Percentiles rank a stretch among this genome's conserved stretches.
Evolutionary conservation across 2,329 filamentous ascomycete genomes (phyloP).

Genomic region (Aspergillus hiratsukae): DNA sequence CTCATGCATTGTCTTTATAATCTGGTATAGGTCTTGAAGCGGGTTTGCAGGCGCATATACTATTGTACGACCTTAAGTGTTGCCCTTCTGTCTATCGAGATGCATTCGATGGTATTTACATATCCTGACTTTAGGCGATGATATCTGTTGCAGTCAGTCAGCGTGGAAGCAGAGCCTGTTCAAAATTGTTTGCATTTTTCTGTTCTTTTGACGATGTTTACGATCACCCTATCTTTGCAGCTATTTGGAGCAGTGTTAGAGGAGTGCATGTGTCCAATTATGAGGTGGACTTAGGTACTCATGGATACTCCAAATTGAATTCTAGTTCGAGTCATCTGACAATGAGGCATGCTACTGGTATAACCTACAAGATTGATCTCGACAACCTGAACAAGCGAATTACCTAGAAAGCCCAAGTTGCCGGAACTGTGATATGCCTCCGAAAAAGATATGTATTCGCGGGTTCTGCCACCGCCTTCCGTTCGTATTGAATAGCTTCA

Average conservation of each 20-base stretch:
- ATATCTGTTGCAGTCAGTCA: background rate
- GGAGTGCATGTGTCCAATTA: background rate
- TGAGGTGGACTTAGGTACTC: background rate
- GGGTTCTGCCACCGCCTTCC: slow-evolving; percentile 21
- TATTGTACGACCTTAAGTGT: slow-evolving; percentile 14
- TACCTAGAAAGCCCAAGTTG: background rate
- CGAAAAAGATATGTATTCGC: background rate
- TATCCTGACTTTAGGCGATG: background rate
- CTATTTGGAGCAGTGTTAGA: background rate
- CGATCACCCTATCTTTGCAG: background rate
- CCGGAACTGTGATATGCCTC: background rate
- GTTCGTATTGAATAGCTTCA: slow-evolving; percentile 4
- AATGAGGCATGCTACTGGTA: background rate
- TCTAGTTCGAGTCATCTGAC: background rate
- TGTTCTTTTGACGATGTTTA: background rate
- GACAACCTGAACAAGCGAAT: background rate
- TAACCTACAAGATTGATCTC: background rate
- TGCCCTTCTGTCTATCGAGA: slow-evolving; percentile 8
- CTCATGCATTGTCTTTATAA: slow-evolving; percentile 8
- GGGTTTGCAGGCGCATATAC: slow-evolving; percentile 30
- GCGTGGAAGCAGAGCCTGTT: background rate
- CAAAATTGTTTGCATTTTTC: background rate
- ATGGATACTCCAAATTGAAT: background rate
- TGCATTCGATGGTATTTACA: background rate
- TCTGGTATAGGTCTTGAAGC: slow-evolving; percentile 26